Evolutionary conservation across 106 monocot species (phyloP).

Genomic region (Dioscorea alata): DNA sequence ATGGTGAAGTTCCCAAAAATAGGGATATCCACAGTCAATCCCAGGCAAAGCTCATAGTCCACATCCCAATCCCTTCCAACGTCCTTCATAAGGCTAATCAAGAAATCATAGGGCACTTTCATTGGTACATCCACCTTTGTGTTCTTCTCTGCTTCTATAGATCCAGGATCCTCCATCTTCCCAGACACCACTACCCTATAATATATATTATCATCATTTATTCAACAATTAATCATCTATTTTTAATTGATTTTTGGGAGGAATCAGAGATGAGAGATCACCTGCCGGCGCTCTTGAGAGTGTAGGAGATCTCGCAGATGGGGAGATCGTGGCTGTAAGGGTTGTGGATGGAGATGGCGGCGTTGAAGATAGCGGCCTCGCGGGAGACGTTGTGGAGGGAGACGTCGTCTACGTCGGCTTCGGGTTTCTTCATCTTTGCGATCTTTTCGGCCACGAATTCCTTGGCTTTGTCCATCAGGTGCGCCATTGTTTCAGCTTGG

Average conservation of each 20-base stretch:
- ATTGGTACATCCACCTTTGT: constrained; percentile 14
- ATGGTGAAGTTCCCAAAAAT: constrained; percentile 24
- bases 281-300: constrained; percentile 29
- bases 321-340: constrained; percentile 28
- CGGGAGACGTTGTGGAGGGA: constrained; percentile 15
- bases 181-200: constrained; percentile 16
- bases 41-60: constrained; percentile 18
- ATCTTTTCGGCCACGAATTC: constrained; percentile 24
- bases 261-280: not conserved
- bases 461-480: constrained; percentile 29
- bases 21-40: constrained; percentile 20
- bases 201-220: not conserved
- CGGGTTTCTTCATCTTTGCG: constrained; percentile 29
- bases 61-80: constrained; percentile 23
- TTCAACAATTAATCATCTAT: not conserved
- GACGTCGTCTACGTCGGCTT: constrained; percentile 23
- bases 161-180: constrained; percentile 23
- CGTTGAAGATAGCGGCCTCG: constrained; percentile 11
- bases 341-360: constrained; percentile 20
- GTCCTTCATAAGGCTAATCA: constrained; percentile 22
- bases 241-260: too few species aligned
- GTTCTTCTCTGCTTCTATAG: constrained; percentile 1
- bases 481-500: constrained; percentile 10
- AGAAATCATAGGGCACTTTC: constrained; percentile 23
- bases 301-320: constrained; percentile 35